A percentile compares a stretch with the other conserved stretches of the same genome.
These are phyloP conservation scores for Panaeolus papilionaceus DNA, from an alignment of 768 basidiomycete genomes.

Conservation along the genomic window DNA sequence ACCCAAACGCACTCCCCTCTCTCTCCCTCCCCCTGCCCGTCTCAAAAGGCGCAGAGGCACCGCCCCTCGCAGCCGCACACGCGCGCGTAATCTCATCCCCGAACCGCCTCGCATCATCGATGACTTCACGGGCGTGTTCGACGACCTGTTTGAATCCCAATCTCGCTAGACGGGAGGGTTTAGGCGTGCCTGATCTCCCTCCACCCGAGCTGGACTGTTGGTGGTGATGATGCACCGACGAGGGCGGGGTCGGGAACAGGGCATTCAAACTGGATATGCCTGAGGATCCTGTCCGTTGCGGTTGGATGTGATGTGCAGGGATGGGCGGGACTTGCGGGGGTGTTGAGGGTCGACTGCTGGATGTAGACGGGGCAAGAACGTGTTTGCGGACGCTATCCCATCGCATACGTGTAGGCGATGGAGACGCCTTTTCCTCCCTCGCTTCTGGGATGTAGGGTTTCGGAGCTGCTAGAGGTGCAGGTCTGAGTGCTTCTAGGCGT, in stretches of 20 bases:
- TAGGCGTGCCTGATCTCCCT: conserved; percentile 43
- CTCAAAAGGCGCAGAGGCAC: conserved; percentile 24
- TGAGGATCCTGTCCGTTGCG: conserved; percentile 15
- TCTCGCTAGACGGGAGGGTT: conserved; percentile 55
- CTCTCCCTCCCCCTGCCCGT: conserved; percentile 28
- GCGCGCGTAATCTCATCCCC: conserved; percentile 62
- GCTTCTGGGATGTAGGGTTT: conserved; percentile 34
- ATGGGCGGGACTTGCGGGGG: conserved; percentile 33
- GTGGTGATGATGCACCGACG: conserved; percentile 30
- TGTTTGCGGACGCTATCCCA: conserved; percentile 65
- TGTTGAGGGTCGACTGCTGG: conserved; percentile 26
- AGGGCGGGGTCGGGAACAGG: conserved; percentile 16
- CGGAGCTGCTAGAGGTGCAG: conserved; percentile 50
- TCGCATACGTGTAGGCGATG: conserved; percentile 47
- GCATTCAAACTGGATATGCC: conserved; percentile 15
- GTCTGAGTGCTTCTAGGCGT: conserved; percentile 19
- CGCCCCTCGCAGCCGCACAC: conserved; percentile 55
- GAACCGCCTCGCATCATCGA: conserved; percentile 56
- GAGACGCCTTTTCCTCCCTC: conserved; percentile 13
- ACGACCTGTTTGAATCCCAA: conserved; percentile 70
- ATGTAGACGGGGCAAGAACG: conserved; percentile 43
- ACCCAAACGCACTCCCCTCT: conserved; percentile 27
- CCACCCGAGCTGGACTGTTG: conserved; percentile 28
- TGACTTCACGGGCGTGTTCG: conserved; percentile 61
- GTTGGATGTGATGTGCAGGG: conserved; percentile 19